Percentiles rank a stretch among this genome's conserved stretches.
These are phyloP conservation scores for Solanum pinnatisectum DNA, from an alignment of 257 asterid species.

Conservation along the genomic window DNA sequence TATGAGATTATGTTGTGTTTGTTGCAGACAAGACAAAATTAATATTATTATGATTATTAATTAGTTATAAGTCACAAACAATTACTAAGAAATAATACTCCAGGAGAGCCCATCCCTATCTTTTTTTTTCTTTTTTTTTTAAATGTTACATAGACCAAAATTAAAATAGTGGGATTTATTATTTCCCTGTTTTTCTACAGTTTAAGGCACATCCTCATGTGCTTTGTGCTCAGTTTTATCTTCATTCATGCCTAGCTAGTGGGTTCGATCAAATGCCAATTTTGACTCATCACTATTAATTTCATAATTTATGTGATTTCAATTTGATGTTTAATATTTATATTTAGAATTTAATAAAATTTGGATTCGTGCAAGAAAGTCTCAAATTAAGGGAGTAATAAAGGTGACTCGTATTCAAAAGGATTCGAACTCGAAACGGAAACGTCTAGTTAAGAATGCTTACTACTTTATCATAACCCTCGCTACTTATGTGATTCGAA, in stretches of 20 bases:
- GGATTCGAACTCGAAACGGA: too few species aligned
- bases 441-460: too few species aligned
- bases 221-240: constrained; percentile 1
- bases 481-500: too few species aligned
- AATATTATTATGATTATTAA: background rate
- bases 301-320: background rate
- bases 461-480: background rate
- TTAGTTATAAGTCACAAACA: background rate
- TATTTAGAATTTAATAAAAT: too few species aligned
- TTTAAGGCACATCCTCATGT: constrained; percentile 10
- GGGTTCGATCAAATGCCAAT: constrained; percentile 5
- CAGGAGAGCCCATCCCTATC: background rate
- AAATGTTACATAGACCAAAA: background rate
- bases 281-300: background rate
- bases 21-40: background rate
- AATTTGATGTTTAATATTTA: rapidly evolving
- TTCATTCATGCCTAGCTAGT: background rate
- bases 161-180: background rate
- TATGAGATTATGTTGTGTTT: constrained; percentile 32
- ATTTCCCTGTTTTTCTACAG: background rate
- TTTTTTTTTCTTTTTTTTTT: too few species aligned
- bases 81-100: background rate
- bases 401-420: too few species aligned
- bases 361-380: rapidly evolving
- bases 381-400: too few species aligned